Base-by-base conservation (phyloP, 2,329 filamentous ascomycete genomes). In the Paracamarosporium sp. region DNA sequence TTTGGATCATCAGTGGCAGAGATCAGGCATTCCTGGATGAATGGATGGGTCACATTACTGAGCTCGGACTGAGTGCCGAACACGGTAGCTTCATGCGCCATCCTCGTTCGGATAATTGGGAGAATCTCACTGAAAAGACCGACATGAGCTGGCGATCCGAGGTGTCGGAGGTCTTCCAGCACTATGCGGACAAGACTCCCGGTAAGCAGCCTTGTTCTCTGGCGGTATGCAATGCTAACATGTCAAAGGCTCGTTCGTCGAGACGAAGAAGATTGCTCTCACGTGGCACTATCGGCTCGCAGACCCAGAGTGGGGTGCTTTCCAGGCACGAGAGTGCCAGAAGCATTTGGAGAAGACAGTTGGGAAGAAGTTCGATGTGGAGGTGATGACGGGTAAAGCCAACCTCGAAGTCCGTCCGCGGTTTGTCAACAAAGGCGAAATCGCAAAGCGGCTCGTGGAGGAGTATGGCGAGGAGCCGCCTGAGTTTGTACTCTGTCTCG, bases 1-100 rank as follows among this genome's bases (percentile, higher is more conserved):
- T 99, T n/a, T 99, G 95, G 95, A 96, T 99, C 73, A 97, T 99
- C 70, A 96, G 92, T 52, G 95, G 95, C 11, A 88, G 95, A 63
- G 94, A 98, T 70, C 93, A 97, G 72, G 89, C 90, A 7, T 99
- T 99, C 79, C 80, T 99, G 57, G 88, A 90, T 64, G 89, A 96
- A 65, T 93, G 94, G 81, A 88, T 98, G 75, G 95, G 94, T n/a
- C 90, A 96, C 77, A 96, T 98, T 64, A 76, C 87, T 1, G 88
- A 91, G 71, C 82, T 99, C 12, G 95, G 95, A n/a, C 90, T 99
- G 71, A 96, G 92, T 68, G 95, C 95, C 1, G 95, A 99, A 79
- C 95, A 99, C 72, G 95, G 95, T 51, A 97, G 93, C 72, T 99
- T 98, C 76, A 92, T 98, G 78, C 88, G 91, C 59, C 84, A 92